Conservation (phyloP, 805 yeast genomes). For the Starmerella stigmatis region DNA sequence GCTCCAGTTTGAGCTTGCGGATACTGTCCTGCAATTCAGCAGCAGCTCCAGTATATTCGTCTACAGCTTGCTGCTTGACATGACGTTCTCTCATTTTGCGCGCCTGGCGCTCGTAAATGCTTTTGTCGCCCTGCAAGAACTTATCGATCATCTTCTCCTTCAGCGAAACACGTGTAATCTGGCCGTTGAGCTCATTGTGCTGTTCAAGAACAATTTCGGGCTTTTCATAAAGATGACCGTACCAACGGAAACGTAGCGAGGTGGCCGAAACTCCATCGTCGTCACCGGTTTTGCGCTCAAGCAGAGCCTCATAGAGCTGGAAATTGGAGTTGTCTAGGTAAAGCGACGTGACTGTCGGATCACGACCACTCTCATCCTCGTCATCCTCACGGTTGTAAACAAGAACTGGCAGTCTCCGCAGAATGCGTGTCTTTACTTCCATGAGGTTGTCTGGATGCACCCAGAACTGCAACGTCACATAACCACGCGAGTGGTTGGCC, state of each 20-base stretch:
- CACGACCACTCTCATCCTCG: conserved; percentile 40
- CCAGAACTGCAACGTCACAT: conserved; percentile 76
- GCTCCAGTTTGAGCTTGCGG: conserved; percentile 57
- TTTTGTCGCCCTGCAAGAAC: conserved; percentile 47
- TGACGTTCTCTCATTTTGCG: conserved; percentile 56
- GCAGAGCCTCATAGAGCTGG: conserved; percentile 75
- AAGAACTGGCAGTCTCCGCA: conserved; percentile 86
- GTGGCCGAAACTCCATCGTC: conserved; percentile 42
- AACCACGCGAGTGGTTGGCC: conserved; percentile 31
- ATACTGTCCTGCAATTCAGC: conserved; percentile 55
- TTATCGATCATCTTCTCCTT: conserved; percentile 75
- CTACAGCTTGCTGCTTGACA: conserved; percentile 42
- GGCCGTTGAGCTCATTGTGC: conserved; percentile 41
- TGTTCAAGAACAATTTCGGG: conserved; percentile 76
- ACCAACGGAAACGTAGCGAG: conserved; percentile 80
- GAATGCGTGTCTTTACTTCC: conserved; percentile 93
- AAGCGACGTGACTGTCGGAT: conserved; percentile 75
- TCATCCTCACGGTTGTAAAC: conserved; percentile 52
- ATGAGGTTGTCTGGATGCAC: conserved; percentile 90
- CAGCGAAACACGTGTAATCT: conserved; percentile 51
- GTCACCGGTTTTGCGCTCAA: conserved; percentile 40
- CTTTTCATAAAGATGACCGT: conserved; percentile 64
- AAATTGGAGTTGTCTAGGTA: conserved; percentile 79
- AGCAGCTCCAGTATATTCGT: conserved; percentile 45
- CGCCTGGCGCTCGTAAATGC: conserved; percentile 41